phyloP scores from a whole-genome alignment of 352 stramenopile genomes.

The Phytophthora agathidicida region DNA sequence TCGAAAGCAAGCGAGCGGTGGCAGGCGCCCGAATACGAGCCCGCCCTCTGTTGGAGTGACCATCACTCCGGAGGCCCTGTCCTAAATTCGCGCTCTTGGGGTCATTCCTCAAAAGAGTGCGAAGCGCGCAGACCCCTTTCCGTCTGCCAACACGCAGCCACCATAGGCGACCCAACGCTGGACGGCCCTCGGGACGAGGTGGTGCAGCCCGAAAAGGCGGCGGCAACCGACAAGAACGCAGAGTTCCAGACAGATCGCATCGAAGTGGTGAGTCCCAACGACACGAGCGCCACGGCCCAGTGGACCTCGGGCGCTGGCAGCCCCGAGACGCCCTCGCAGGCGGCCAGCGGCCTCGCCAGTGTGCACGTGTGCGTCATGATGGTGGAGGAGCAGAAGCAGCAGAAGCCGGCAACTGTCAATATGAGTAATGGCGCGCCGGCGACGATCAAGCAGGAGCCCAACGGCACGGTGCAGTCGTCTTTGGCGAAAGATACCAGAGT shows the following conservation, averaged over 20 bases:
- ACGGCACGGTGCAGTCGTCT: not conserved
- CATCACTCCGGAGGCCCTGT: conserved; percentile 41
- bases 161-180: conserved; percentile 53
- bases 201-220: conserved; percentile 36
- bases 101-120: conserved; percentile 66
- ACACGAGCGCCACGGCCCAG: conserved; percentile 43
- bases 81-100: conserved; percentile 32
- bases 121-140: conserved; percentile 31
- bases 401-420: conserved; percentile 25
- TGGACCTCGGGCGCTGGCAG: conserved; percentile 40
- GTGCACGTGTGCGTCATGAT: conserved; percentile 75
- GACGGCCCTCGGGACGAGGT: conserved; percentile 42
- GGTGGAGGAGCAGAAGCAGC: conserved; percentile 52
- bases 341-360: conserved; percentile 34
- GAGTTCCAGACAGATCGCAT: conserved; percentile 50
- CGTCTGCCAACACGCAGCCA: conserved; percentile 26
- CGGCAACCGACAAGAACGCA: conserved; percentile 30
- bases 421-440: conserved; percentile 8
- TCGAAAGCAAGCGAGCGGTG: conserved; percentile 57
- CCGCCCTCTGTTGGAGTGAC: conserved; percentile 43
- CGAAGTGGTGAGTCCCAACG: conserved; percentile 59
- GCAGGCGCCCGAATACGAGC: conserved; percentile 52
- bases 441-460: conserved; percentile 26
- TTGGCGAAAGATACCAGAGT: conserved; percentile 1
- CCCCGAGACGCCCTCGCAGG: not conserved